These are phyloP conservation scores for Dryadomyces quercus-mongolicae DNA, from an alignment of 2,329 filamentous ascomycete genomes.

Conservation along the genomic window DNA sequence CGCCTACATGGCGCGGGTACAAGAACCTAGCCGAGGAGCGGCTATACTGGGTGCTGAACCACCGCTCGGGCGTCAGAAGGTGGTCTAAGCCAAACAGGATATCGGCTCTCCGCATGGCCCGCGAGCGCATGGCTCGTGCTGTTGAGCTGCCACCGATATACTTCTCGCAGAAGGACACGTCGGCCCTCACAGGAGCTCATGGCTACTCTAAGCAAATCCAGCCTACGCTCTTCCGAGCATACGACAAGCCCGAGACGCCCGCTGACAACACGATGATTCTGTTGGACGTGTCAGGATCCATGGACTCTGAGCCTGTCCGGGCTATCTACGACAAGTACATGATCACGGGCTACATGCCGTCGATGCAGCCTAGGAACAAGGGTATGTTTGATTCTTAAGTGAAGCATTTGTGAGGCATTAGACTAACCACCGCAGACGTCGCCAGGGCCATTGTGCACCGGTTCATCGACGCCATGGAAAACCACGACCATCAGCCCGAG, in stretches of 20 bases:
- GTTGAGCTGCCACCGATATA: conserved; percentile 30
- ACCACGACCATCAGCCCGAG: conserved; percentile 26
- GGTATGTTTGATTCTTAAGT: conserved; percentile 12
- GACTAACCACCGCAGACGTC: conserved; percentile 20
- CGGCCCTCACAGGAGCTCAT: conserved; percentile 24
- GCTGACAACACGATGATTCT: conserved; percentile 35
- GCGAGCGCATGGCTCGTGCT: conserved; percentile 27
- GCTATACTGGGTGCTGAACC: conserved; percentile 35
- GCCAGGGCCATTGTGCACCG: conserved; percentile 30
- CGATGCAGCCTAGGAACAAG: conserved; percentile 32
- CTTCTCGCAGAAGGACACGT: conserved; percentile 28
- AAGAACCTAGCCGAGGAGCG: conserved; percentile 35
- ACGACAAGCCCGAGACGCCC: conserved; percentile 22
- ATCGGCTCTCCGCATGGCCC: conserved; percentile 30
- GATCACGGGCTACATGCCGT: conserved; percentile 24
- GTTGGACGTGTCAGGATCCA: conserved; percentile 33
- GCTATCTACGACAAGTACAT: conserved; percentile 30
- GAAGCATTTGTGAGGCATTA: too few species aligned
- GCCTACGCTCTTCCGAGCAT: conserved; percentile 23
- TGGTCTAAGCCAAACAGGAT: conserved; percentile 30
- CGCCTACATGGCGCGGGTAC: conserved; percentile 32
- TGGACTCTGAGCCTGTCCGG: conserved; percentile 30
- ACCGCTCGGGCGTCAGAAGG: conserved; percentile 15
- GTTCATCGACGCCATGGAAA: conserved; percentile 31
- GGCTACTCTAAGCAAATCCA: conserved; percentile 35